phyloP scores from a whole-genome alignment of 1,139 yeast genomes.

The Hanseniaspora uvarum region DNA sequence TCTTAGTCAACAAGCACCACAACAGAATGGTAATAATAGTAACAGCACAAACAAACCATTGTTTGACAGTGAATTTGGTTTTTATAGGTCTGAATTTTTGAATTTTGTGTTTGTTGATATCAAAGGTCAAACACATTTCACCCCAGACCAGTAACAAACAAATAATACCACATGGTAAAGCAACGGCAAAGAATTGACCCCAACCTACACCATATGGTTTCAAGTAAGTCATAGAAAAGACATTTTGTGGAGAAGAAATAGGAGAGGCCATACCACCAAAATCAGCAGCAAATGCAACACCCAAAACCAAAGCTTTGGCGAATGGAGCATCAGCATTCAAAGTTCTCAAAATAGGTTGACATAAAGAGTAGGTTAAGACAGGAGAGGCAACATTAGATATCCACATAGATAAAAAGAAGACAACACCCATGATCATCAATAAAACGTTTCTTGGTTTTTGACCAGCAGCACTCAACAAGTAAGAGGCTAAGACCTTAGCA shows the following conservation, averaged over 20 bases:
- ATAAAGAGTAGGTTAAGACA: slow-evolving; percentile 57
- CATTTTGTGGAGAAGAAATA: slow-evolving; percentile 68
- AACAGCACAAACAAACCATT: slow-evolving; percentile 48
- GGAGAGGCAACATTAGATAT: slow-evolving; percentile 74
- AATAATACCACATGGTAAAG: slow-evolving; percentile 53
- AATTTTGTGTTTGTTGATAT: slow-evolving; percentile 35
- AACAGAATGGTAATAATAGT: slow-evolving; percentile 50
- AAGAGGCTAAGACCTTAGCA: slow-evolving; percentile 57
- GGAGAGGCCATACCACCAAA: slow-evolving; percentile 78
- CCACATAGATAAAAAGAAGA: slow-evolving; percentile 67
- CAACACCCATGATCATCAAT: slow-evolving; percentile 56
- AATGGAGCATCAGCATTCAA: slow-evolving; percentile 52
- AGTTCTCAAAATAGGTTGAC: slow-evolving; percentile 54
- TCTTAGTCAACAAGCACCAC: slow-evolving; percentile 60
- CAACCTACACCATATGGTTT: slow-evolving; percentile 55
- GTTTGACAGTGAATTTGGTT: slow-evolving; percentile 49
- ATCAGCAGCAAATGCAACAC: slow-evolving; percentile 63
- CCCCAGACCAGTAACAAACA: slow-evolving; percentile 51
- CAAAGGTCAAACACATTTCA: slow-evolving; percentile 47
- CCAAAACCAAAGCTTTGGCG: slow-evolving; percentile 54
- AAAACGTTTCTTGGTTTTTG: slow-evolving; percentile 55
- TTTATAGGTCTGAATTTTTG: slow-evolving; percentile 47
- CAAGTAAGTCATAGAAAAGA: slow-evolving; percentile 61
- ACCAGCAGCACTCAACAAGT: slow-evolving; percentile 55
- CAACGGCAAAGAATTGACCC: slow-evolving; percentile 68